Evolutionary conservation across 139 green algal species (phyloP), one percentile per base, ranked within the genome.

Genomic region (Chlamydomonas incerta): DNA sequence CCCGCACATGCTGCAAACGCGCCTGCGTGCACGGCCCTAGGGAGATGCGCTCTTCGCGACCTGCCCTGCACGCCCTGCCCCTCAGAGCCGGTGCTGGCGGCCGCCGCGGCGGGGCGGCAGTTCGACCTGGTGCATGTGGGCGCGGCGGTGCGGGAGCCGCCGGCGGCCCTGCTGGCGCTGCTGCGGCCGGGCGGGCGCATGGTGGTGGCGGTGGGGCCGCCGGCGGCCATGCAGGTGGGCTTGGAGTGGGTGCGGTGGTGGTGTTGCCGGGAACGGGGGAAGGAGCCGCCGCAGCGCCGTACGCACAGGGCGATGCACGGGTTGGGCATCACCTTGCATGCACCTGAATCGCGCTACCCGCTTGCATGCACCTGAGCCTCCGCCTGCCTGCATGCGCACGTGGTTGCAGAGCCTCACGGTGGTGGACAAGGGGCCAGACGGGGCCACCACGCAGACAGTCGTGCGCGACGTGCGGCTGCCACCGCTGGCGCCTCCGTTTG

Each of bases 81-180:
- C n/a, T 67, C 73, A 88, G 89, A 89, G 9, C n/a, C 23, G 0
- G 80, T 62, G 33, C 52, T 85, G 47, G 72, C 82, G 28, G 82
- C 85, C 11, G 87, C 95, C 47, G 74, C 74, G 1, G 47, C 74
- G 18, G 85, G 92, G n/a, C 93, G 79, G 2, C 90, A 87, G 0
- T 99, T 98, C 90, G 92, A 98, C 66, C 95, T 93, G 81, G 99
- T 99, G 67, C 97, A 99, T 87, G 97, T 98, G 50, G 97, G 97
- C 13, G 97, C 97, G 35, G 96, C 96, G 58, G 95, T 96, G 9
- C 88, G 90, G 15, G 82, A 91, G 46, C 80, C 98, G 55, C 97
- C 96, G 47, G 41, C 21, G 34, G 26, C 35, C 37, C 87, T 97
- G 81, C 66, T 95, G 71, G 76, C 92, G 65, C 92, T 95, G 85